Evolutionary conservation across 1,284 basidiomycete species (phyloP), one percentile per base, ranked within the genome.

Genomic region (Spongiforma sp.): DNA sequence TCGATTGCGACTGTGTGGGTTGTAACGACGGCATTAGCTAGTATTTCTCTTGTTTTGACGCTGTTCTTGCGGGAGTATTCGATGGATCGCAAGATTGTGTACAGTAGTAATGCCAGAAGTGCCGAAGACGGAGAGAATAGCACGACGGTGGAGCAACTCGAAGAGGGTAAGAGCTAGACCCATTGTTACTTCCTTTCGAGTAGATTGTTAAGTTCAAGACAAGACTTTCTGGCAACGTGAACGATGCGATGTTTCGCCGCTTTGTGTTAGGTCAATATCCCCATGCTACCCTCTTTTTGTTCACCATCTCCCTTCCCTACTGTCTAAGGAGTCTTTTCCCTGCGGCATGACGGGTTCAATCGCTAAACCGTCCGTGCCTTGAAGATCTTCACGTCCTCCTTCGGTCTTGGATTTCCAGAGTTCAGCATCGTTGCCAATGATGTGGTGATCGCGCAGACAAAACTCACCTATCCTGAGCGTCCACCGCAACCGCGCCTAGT

Each of bases 381-480:
- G 74, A 90, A 80, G 52, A 95, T 91, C 77, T 93, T 94, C 64
- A 95, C 86, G 32, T 93, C 89, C 78, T 95, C 93, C 69, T 76
- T 81, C 39, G 93, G 93, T 58, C 93, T 95, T 67, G 0, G 32
- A 12, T 17, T 30, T 7, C 11, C 50, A 26, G 8, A 5, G 28
- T 28, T 60, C 28, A 50, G 24, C 50, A 32, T 32, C 7, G 19
- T 30, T 30, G 9, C 48, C 10, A 30, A 41, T 21, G n/a, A 21
- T 3, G n/a, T 21, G 24, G 14, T 8, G 41, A 43, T 43, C 21
- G 24, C 43, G 43, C 12, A 9, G 30, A 15, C 19, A 52, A 30
- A 32, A 54, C 89, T 59, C 62, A 91, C 93, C 85, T 83, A 73
- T 95, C 93, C 68, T 94, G 91, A 15, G 83, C 83, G 73, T 95